Evolutionary conservation across 306 rosid species (phyloP), one percentile per base, ranked within the genome.

Genomic region (Notholithocarpus densiflorus): DNA sequence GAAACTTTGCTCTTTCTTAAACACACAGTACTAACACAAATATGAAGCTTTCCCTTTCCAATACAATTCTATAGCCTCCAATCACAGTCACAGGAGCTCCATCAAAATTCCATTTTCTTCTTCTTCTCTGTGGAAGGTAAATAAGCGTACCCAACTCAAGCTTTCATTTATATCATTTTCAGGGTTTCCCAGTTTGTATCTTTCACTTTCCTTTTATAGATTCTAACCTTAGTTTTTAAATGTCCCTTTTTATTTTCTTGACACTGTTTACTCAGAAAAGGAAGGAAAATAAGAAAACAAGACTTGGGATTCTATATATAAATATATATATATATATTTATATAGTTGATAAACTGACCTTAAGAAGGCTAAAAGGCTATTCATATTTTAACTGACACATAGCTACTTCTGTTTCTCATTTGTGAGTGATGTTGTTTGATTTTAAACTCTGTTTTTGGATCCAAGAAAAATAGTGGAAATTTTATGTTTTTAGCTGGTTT

Each of bases 1-100:
- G 70, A 23, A 23, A 59, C 65, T 21, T 59, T 59, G 9, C 71
- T 65, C 71, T 48, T 11, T 32, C 48, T 0, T 3, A 0, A 23
- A 19, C 65, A 1, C 29, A 2, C 11, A 7, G 10, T 37, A 37
- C 11, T 7, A 31, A 9, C 65, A 26, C 65, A 23, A 4, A 4
- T 23, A 9, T 68, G 72, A 17, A 34, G 52, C 72, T 68, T 68
- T 68, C 53, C 40, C 72, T 68, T 68, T 68, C 72, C 72, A n/a
- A 19, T 15, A 4, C n/a, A 68, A 31, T 10, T 32, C 27, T 32
- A 11, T n/a, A 68, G 52, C 52, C 72, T 68, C 53, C 72, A 19
- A n/a, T 68, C 72, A 32, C 72, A 2, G 45, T 40, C 45, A 40
- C 45, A 40, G 45, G 12, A 40, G 52, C 27, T 34, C 45, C 72